Base-by-base conservation (phyloP, 1,284 basidiomycete genomes). In the Grifola frondosa region DNA sequence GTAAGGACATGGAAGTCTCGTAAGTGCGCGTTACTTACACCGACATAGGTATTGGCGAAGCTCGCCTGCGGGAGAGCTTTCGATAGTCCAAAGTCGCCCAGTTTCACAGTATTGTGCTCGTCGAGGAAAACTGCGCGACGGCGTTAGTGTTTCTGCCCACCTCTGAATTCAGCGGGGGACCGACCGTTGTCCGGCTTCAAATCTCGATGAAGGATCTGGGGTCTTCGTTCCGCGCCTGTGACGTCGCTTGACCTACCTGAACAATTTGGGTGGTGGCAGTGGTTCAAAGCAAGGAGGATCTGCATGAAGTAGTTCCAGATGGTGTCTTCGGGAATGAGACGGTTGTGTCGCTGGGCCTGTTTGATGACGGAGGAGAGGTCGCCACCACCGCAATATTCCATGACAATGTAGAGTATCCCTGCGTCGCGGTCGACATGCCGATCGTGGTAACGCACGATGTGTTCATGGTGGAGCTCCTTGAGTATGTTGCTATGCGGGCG, bases 251-350 rank as follows among this genome's bases (percentile, higher is more conserved):
- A 68, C 47, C 78, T 63, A 8, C 69, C 67, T 75, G 72, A 7
- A 40, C 70, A 74, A 41, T 82, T 78, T 12, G 87, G 86, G 49
- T 86, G 84, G 59, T 99, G 96, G 59, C 96, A 98, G 59, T 97
- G 84, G 46, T 91, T 84, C 23, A 98, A 72, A 0, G 95, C 96
- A n/a, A 88, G 74, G 0, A 92, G 73, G 44, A 97, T 89, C 61
- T 99, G 96, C 65, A 92, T 83, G 55, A 98, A 91, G 62, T 96
- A 97, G 56, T 83, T 82, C 96, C 96, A 98, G 35, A 98, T 81
- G 6, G 86, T 88, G 49, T 97, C 94, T 69, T 98, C 95, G 1
- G 91, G 78, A 33, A 98, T 78, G 1, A 80, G 75, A 42, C 82
- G 74, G 49, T 75, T 79, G 42, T 82, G 70, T 66, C 81, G 82